Evolutionary conservation across 2,329 filamentous ascomycete species (phyloP).

Genomic region (Paraphoma chrysanthemicola): DNA sequence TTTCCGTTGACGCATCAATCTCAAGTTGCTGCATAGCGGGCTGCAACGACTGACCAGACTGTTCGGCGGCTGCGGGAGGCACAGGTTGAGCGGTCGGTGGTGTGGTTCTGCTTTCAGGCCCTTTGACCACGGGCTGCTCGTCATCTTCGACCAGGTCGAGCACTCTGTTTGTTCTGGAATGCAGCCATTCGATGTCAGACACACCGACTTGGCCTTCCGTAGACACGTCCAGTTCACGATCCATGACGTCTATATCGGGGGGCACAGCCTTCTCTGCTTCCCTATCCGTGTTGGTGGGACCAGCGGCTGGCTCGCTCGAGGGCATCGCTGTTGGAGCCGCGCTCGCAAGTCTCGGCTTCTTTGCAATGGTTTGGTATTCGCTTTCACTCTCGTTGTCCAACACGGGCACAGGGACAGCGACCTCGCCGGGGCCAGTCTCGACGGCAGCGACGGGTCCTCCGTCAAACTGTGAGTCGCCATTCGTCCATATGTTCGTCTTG

Average conservation of each 20-base stretch:
- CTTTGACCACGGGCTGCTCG: conserved; percentile 44
- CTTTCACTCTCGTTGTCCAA: conserved; percentile 69
- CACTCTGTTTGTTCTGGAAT: conserved; percentile 84
- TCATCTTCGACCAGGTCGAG: conserved; percentile 84
- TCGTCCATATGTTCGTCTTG: conserved; percentile 69
- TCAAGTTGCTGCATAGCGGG: neutral
- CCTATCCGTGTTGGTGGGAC: neutral
- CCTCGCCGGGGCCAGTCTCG: conserved; percentile 25
- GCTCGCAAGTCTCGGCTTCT: conserved; percentile 47
- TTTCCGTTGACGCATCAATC: conserved; percentile 46
- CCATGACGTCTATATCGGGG: conserved; percentile 21
- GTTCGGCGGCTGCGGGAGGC: neutral
- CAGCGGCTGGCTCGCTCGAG: conserved; percentile 6
- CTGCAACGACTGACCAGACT: neutral
- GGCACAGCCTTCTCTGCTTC: neutral
- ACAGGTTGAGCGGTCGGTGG: neutral
- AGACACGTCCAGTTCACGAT: conserved; percentile 18
- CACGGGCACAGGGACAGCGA: conserved; percentile 23
- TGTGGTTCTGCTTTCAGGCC: neutral
- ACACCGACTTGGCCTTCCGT: conserved; percentile 52
- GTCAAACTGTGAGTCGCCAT: conserved; percentile 53
- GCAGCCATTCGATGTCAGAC: conserved; percentile 89
- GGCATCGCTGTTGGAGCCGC: neutral
- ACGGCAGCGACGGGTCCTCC: conserved; percentile 14
- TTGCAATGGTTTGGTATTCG: conserved; percentile 72